These are phyloP conservation scores for Tylopilus felleus DNA, from an alignment of 768 basidiomycete genomes.

Conservation along the genomic window DNA sequence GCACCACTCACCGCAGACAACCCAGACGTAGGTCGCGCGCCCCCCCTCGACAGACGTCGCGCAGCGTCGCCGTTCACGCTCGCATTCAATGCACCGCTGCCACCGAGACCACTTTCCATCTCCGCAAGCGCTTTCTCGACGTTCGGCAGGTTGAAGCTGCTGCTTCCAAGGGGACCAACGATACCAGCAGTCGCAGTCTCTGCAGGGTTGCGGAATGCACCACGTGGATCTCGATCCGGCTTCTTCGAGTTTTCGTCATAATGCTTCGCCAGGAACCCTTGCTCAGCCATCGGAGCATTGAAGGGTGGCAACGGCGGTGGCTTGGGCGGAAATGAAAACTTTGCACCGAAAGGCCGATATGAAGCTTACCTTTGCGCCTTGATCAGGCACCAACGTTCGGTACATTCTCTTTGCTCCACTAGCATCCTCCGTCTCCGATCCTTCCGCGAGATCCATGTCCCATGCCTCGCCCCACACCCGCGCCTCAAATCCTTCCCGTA, in stretches of 20 bases:
- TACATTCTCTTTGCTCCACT: conserved; percentile 65
- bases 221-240: conserved; percentile 84
- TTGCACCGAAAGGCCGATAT: neutral
- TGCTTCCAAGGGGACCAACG: conserved; percentile 90
- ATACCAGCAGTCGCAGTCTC: conserved; percentile 65
- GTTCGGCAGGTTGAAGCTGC: conserved; percentile 78
- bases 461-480: conserved; percentile 75
- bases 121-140: conserved; percentile 86
- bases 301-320: conserved; percentile 67
- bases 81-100: conserved; percentile 32
- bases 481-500: conserved; percentile 90
- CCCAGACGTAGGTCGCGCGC: conserved; percentile 33
- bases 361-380: conserved; percentile 61
- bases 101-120: conserved; percentile 66
- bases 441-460: conserved; percentile 65
- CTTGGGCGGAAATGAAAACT: conserved; percentile 32
- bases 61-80: conserved; percentile 35
- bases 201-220: conserved; percentile 76
- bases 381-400: conserved; percentile 68
- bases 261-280: conserved; percentile 85
- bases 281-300: conserved; percentile 83
- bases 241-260: conserved; percentile 92
- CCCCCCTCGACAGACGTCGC: conserved; percentile 32
- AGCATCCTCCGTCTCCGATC: conserved; percentile 38
- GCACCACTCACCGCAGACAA: conserved; percentile 39